Base-by-base conservation (phyloP, 2,329 filamentous ascomycete genomes). In the Aspergillus pseudoterreus region DNA sequence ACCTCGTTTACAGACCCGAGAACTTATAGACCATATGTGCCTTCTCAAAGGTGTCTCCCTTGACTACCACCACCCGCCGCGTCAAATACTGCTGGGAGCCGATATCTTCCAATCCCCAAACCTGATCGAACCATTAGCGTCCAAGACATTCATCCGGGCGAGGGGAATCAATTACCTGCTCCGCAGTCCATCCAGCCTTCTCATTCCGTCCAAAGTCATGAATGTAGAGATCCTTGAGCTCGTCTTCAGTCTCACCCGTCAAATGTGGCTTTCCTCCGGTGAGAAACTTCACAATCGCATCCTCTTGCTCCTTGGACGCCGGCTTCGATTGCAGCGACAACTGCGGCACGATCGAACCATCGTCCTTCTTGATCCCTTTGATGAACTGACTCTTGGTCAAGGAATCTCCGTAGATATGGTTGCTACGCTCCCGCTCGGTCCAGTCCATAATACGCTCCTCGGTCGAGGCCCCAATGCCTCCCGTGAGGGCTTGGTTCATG, bases 361-460 rank as follows among this genome's bases (percentile, higher is more conserved):
- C 51, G 9, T n/a, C 44, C 3, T 41, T 33, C 24, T 35, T 22
- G 11, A 45, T 45, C 3, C 51, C 51, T 14, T 47, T 24, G 22
- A 53, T 39, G 10, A 53, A 45, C n/a, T 41, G 36, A 19, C 51
- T 53, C 36, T 47, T 47, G n/a, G 43, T 45, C 11, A 41, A 6
- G 4, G 45, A 43, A 15, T 53, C 39, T 5, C 51, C 51, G 32
- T 53, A 53, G 43, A 53, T 36, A 10, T 47, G 51, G 36, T 53
- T 53, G 43, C 43, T 47, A 35, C 51, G 51, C 30, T 47, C 47
- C 6, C 51, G 47, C 24, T 53, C 51, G 4, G 30, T 42, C 51
- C 51, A 53, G 44, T 53, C 51, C 51, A 53, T 53, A 32, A 47
- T 44, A 21, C 51, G 51, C 22, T 53, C 51, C 27, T 53, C 51